Evolutionary conservation across 75 land plant genomes (phyloP).

Genomic region (Cupressus sempervirens): DNA sequence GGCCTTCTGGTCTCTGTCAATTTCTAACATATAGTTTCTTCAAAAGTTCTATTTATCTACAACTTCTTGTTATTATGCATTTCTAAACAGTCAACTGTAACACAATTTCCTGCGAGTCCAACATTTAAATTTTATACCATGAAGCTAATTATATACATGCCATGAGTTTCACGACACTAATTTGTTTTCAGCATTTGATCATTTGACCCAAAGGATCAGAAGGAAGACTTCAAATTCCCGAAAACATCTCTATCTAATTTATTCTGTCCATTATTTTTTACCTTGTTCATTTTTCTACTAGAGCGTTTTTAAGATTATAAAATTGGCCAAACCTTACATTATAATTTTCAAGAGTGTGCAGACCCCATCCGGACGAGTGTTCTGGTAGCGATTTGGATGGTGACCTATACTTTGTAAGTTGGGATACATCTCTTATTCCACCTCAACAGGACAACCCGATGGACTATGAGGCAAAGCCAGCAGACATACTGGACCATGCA

Average conservation of each 20-base stretch:
- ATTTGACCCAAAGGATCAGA: background rate
- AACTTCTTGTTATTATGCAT: background rate
- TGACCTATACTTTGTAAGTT: constrained; percentile 91
- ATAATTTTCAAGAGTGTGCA: constrained; percentile 14
- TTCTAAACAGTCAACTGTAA: background rate
- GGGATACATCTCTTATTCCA: constrained; percentile 83
- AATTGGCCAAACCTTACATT: background rate
- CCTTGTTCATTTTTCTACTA: background rate
- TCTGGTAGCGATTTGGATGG: constrained; percentile 99
- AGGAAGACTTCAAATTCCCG: background rate
- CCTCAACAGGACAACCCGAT: constrained; percentile 50
- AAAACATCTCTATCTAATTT: background rate
- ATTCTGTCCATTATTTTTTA: background rate
- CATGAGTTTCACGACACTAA: background rate
- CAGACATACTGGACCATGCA: constrained; percentile 50
- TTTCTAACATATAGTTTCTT: no score
- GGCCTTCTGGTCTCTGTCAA: background rate
- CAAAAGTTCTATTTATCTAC: background rate
- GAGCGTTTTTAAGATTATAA: background rate
- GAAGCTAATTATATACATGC: background rate
- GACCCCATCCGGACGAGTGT: constrained; percentile 97
- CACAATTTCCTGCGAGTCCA: background rate
- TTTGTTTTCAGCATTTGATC: background rate
- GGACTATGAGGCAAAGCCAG: constrained; percentile 66
- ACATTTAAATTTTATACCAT: background rate